Evolutionary conservation across 768 basidiomycete genomes (phyloP), one percentile per base, ranked within the genome.

Genomic region (Mycena pura): DNA sequence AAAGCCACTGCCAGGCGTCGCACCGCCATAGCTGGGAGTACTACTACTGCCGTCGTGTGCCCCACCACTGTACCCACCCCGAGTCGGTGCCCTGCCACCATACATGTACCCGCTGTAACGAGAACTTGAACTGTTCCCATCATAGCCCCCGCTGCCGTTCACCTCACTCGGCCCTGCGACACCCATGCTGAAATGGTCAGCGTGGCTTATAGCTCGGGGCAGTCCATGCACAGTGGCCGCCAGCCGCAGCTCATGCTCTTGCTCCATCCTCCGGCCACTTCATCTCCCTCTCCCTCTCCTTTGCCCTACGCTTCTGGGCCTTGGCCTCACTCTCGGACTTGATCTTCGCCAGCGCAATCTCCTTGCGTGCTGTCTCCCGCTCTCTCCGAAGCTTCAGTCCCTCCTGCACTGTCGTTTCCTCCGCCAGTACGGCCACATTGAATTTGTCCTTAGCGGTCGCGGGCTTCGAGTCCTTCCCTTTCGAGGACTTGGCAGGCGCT

Each of bases 241-340:
- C 58, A 60, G 46, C 5, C 28, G 50, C 2, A n/a, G 58, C 48
- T 6, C 65, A 60, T 69, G 78, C 74, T 9, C 64, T 65, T 60
- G 65, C 66, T 19, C 72, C 74, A 21, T 74, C 73, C 19, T 47
- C 51, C 19, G 4, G 10, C 59, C 27, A 17, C 45, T 28, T 48
- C 5, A 15, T 3, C 28, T 21, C 36, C 17, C n/a, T 22, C 36
- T 31, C 13, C 28, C 5, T 19, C 40, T 6, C 6, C 3, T 9
- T 22, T 14, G n/a, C 3, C 14, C n/a, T 46, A 10, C 13, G 27
- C 28, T 11, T 45, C 3, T 22, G n/a, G n/a, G n/a, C n/a, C n/a
- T n/a, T n/a, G n/a, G n/a, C n/a, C n/a, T n/a, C n/a, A n/a, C n/a
- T n/a, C n/a, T n/a, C n/a, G n/a, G 47, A 3, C 25, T 9, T 3